phyloP scores from a whole-genome alignment of 2,329 filamentous ascomycete species.

The Alternaria ethzedia region DNA sequence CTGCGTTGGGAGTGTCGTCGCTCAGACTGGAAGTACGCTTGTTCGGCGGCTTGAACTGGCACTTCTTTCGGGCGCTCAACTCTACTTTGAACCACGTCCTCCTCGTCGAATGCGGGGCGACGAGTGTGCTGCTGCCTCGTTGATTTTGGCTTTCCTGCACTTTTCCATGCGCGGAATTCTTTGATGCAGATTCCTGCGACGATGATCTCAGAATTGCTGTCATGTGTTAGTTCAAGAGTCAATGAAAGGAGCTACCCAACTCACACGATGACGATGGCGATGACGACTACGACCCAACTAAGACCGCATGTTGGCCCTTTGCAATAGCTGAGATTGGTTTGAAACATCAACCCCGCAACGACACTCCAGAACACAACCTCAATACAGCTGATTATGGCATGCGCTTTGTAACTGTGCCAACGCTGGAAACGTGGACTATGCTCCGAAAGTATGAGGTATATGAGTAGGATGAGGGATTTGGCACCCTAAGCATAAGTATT shows the following conservation, averaged over 20 bases:
- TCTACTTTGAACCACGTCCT: not conserved
- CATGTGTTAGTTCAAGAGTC: not conserved
- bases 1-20: not conserved
- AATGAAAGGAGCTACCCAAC: not conserved
- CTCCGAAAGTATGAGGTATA: slow-evolving; percentile 51
- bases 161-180: not conserved
- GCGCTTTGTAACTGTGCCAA: slow-evolving; percentile 52
- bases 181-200: not conserved
- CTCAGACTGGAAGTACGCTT: not conserved
- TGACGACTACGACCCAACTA: slow-evolving; percentile 26
- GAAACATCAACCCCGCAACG: slow-evolving; percentile 40
- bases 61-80: not conserved
- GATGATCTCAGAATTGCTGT: not conserved
- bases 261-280: slow-evolving; percentile 22
- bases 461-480: slow-evolving; percentile 52
- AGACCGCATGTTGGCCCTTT: slow-evolving; percentile 22
- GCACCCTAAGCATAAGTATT: slow-evolving; percentile 28
- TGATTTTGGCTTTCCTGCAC: not conserved
- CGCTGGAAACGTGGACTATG: slow-evolving; percentile 40
- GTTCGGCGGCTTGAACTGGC: not conserved
- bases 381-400: slow-evolving; percentile 50
- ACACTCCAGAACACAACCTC: slow-evolving; percentile 54
- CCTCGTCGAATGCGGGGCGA: not conserved
- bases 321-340: slow-evolving; percentile 24
- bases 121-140: not conserved